These are phyloP conservation scores for Omphalea diandra DNA, from an alignment of 441 rosid genomes.

Conservation along the genomic window DNA sequence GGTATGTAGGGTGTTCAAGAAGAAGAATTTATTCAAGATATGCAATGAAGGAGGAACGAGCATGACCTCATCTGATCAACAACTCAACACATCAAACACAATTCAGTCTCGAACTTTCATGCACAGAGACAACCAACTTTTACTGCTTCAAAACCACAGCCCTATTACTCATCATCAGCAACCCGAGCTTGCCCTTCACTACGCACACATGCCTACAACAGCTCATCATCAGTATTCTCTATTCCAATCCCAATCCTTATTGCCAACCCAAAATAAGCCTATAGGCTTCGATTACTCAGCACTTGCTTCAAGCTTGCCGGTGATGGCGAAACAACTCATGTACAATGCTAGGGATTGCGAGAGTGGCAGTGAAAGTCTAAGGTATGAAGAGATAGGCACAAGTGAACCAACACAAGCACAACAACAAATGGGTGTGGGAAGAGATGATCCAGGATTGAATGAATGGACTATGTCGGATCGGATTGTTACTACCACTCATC, in stretches of 20 bases:
- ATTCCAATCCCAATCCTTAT: constrained; percentile 45
- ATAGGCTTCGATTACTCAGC: constrained; percentile 41
- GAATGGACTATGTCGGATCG: constrained; percentile 81
- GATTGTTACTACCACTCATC: constrained; percentile 51
- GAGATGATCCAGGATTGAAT: constrained; percentile 44
- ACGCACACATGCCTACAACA: constrained; percentile 48
- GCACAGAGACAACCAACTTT: constrained; percentile 52
- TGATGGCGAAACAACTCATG: constrained; percentile 53
- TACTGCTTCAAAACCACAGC: constrained; percentile 39
- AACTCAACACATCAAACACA: constrained; percentile 36
- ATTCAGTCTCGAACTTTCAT: constrained; percentile 46
- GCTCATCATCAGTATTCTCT: constrained; percentile 49
- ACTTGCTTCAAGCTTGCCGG: constrained; percentile 27
- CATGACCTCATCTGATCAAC: constrained; percentile 55
- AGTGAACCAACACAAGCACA: constrained; percentile 22
- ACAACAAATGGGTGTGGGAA: constrained; percentile 34
- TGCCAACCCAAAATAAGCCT: constrained; percentile 30
- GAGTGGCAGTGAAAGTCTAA: constrained; percentile 61
- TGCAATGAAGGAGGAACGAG: constrained; percentile 55
- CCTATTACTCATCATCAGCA: constrained; percentile 15
- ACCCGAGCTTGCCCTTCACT: constrained; percentile 44
- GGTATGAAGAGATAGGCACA: constrained; percentile 44
- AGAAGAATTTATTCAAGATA: constrained; percentile 80
- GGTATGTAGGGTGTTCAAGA: constrained; percentile 88
- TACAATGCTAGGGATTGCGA: constrained; percentile 49